Base-by-base conservation (phyloP, 108 stramenopile species). In the Cyclotella choctawhatcheeana region DNA sequence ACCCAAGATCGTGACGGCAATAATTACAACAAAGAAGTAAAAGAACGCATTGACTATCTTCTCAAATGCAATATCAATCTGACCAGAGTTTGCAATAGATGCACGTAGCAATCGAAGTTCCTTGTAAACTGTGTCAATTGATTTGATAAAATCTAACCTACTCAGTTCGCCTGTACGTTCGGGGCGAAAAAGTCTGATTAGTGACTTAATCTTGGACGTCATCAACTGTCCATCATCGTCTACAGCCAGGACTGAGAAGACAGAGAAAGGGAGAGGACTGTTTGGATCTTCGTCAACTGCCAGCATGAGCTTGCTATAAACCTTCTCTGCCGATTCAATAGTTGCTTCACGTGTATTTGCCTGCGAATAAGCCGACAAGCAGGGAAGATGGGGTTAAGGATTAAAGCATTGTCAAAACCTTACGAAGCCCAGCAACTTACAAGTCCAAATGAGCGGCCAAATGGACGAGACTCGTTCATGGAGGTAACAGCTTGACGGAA, bases 11-110 rank as follows among this genome's bases (percentile, higher is more conserved):
- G 76, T 56, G 48, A 90, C 58, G 16, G 76, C 68, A 35, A 87
- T 55, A 29, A 74, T 62, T 10, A 53, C 45, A 26, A 78, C 48
- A 43, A 87, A 73, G 37, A 81, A 62, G 55, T 81, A 85, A 58
- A 88, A 89, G 32, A 85, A 74, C 21, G 74, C 58, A 62, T 89
- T 89, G 56, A 89, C 47, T 34, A 90, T 82, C 37, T 56, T 77
- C 71, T 90, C 92, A 58, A 90, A 85, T 0, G 85, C 84, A 35
- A 79, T 34, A 76, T 92, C 90, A 60, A 93, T 88, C 60, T 89
- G 82, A 7, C 79, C 68, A 44, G 85, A 75, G 59, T 87, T 89
- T 18, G 60, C 52, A 54, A 91, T 83, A 17, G 79, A 81, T n/a
- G 87, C 89, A 25, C 85, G 55, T 6, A 93, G 71, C 30, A 91